phyloP scores from a whole-genome alignment of 148 eudicot genomes.

The Fallopia convolvulus region DNA sequence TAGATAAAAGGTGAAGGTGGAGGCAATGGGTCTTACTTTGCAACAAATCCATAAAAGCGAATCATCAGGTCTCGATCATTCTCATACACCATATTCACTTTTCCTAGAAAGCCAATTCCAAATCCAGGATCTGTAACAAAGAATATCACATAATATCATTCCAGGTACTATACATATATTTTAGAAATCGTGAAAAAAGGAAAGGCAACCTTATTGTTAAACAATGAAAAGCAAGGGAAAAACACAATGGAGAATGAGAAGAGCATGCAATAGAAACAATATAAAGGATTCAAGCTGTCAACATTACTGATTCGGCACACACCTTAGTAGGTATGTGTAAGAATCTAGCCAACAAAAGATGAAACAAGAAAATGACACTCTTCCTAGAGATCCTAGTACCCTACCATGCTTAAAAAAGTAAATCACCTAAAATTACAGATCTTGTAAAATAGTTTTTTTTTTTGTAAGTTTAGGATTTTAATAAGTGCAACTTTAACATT shows the following conservation, averaged over 20 bases:
- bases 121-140: conserved; percentile 70
- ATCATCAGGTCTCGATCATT: conserved; percentile 83
- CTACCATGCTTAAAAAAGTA: neutral
- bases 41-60: conserved; percentile 73
- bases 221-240: neutral
- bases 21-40: conserved; percentile 43
- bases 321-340: neutral
- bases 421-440: neutral
- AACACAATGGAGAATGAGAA: neutral
- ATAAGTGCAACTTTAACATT: neutral
- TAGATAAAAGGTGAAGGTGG: neutral
- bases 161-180: neutral
- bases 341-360: neutral
- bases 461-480: neutral
- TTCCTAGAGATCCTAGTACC: neutral
- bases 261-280: neutral
- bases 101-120: conserved; percentile 89
- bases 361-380: neutral
- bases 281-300: neutral
- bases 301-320: neutral
- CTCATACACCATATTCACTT: conserved; percentile 70
- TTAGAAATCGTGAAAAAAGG: neutral
- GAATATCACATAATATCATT: neutral
- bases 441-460: neutral
- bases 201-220: neutral